These are phyloP conservation scores for Hyaloscypha bicolor DNA, from an alignment of 495 filamentous ascomycete genomes.

Conservation along the genomic window DNA sequence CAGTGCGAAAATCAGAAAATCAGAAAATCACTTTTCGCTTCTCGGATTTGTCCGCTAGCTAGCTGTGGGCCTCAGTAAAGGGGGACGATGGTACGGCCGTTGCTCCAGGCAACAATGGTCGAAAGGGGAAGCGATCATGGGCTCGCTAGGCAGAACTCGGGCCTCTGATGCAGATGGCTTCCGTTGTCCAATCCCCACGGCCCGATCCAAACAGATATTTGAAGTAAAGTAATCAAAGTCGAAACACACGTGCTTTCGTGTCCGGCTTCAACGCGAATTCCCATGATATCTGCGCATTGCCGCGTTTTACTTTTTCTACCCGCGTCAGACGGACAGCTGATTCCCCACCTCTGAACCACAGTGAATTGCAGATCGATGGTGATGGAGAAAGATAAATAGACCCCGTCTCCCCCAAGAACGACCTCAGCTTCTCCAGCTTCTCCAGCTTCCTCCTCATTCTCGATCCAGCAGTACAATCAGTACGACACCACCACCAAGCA, in stretches of 20 bases:
- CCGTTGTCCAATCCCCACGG: neutral
- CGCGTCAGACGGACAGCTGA: constrained; percentile 16
- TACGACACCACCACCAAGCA: neutral
- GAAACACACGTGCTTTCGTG: constrained; percentile 18
- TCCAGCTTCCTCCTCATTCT: neutral
- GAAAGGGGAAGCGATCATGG: neutral
- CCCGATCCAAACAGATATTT: neutral
- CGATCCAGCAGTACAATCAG: neutral
- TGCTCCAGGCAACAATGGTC: neutral
- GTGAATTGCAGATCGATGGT: neutral
- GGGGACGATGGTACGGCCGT: neutral
- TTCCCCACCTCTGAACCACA: neutral
- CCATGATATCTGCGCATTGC: neutral
- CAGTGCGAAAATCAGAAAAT: too few species aligned
- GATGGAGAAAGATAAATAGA: constrained; percentile 13
- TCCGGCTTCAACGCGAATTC: constrained; percentile 6
- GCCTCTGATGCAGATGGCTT: neutral
- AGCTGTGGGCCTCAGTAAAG: too few species aligned
- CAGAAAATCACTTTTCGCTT: too few species aligned
- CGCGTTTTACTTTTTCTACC: constrained; percentile 10
- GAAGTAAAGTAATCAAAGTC: constrained; percentile 20
- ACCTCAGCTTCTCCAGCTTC: neutral
- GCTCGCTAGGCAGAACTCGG: constrained; percentile 12
- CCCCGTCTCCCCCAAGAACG: neutral
- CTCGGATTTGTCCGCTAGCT: too few species aligned